Percentiles rank a stretch among this genome's conserved stretches.
Evolutionary conservation across 345 rosid genomes (phyloP).

Genomic region (Raphanus sativus): DNA sequence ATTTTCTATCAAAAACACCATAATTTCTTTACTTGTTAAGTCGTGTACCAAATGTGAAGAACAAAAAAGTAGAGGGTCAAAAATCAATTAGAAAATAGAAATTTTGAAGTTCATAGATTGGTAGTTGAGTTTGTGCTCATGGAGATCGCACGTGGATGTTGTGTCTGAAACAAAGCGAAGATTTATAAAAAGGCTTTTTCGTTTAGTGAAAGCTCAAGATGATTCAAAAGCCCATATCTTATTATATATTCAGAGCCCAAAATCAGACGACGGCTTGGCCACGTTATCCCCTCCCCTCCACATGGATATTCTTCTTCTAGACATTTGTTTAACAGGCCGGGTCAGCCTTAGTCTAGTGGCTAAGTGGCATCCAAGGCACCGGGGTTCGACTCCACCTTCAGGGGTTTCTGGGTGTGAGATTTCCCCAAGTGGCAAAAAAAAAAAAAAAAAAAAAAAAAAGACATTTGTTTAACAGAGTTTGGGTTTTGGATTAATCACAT

Average conservation of each 20-base stretch:
- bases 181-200: constrained; percentile 16
- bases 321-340: not conserved
- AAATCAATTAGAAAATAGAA: not conserved
- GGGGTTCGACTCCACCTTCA: no score
- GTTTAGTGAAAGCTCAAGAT: not conserved
- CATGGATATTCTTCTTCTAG: not conserved
- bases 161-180: constrained; percentile 2
- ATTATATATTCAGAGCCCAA: not conserved
- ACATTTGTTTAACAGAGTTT: not conserved
- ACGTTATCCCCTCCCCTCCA: constrained; percentile 12
- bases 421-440: no score
- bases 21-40: not conserved
- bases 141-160: constrained; percentile 30
- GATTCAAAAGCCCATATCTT: not conserved
- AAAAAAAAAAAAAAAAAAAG: no score
- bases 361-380: no score
- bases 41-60: no score
- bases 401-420: no score
- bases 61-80: no score
- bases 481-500: constrained; percentile 4
- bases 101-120: not conserved
- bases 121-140: constrained; percentile 29
- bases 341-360: no score
- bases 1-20: not conserved
- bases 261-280: constrained; percentile 8